phyloP scores from a whole-genome alignment of 2,329 filamentous ascomycete genomes.

The Xylaria digitata region DNA sequence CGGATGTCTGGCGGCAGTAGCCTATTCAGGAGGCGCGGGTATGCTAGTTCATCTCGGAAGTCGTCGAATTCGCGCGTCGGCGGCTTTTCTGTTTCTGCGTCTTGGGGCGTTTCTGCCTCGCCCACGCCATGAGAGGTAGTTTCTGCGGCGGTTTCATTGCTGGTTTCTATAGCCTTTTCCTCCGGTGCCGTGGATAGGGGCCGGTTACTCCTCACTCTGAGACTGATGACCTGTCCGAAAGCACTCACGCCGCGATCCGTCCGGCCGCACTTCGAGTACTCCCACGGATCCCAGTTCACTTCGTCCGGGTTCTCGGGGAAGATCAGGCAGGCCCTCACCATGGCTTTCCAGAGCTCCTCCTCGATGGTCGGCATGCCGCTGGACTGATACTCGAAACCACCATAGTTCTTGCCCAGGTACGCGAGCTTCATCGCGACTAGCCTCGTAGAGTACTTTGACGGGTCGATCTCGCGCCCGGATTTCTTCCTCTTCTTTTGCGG shows the following conservation, averaged over 20 bases:
- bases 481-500: slow-evolving; percentile 56
- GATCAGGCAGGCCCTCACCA: slow-evolving; percentile 85
- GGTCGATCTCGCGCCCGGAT: slow-evolving; percentile 71
- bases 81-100: slow-evolving; percentile 31
- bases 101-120: slow-evolving; percentile 11
- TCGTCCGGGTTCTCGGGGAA: slow-evolving; percentile 72
- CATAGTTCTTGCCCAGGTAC: slow-evolving; percentile 90
- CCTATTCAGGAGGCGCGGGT: slow-evolving; percentile 84
- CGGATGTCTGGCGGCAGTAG: slow-evolving; percentile 90
- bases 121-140: slow-evolving; percentile 13
- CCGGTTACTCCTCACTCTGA: slow-evolving; percentile 83
- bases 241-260: slow-evolving; percentile 95
- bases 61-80: slow-evolving; percentile 66
- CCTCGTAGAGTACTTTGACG: slow-evolving; percentile 82
- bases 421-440: slow-evolving; percentile 92
- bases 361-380: slow-evolving; percentile 86
- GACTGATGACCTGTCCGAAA: slow-evolving; percentile 92
- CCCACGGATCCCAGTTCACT: slow-evolving; percentile 83
- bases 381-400: slow-evolving; percentile 89
- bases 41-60: slow-evolving; percentile 83
- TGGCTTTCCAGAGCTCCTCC: slow-evolving; percentile 91
- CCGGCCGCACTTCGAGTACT: slow-evolving; percentile 94
- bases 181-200: slow-evolving; percentile 61
- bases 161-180: slow-evolving; percentile 5
- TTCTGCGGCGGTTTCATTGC: slow-evolving; percentile 23